phyloP scores from a whole-genome alignment of 2,329 filamentous ascomycete genomes.

The Pseudogymnoascus sp. region DNA sequence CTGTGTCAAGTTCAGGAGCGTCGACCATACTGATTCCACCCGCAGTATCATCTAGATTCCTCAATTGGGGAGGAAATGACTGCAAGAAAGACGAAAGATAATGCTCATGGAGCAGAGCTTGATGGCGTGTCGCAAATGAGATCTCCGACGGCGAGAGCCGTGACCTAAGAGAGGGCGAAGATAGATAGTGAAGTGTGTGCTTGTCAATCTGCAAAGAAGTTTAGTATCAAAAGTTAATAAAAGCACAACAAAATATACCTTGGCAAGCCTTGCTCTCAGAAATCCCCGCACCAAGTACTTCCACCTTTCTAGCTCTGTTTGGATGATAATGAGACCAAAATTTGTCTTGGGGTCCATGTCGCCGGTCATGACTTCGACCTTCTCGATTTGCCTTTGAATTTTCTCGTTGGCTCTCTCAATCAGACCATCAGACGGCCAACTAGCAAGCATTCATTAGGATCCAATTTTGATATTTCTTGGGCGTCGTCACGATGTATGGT shows the following conservation, averaged over 20 bases:
- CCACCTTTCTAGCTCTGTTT: conserved; percentile 91
- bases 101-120: conserved; percentile 74
- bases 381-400: conserved; percentile 61
- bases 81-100: conserved; percentile 79
- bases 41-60: conserved; percentile 81
- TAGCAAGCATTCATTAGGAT: conserved; percentile 22
- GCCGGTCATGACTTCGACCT: conserved; percentile 68
- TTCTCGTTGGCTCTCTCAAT: conserved; percentile 75
- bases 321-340: conserved; percentile 86
- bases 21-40: conserved; percentile 92
- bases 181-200: conserved; percentile 66
- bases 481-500: not conserved
- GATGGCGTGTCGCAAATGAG: conserved; percentile 76
- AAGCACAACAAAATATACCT: conserved; percentile 44
- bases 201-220: conserved; percentile 58
- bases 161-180: conserved; percentile 42
- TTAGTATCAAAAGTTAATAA: not conserved
- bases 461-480: conserved; percentile 10
- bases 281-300: conserved; percentile 85
- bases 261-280: conserved; percentile 75
- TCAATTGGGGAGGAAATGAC: conserved; percentile 69
- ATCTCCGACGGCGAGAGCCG: conserved; percentile 71
- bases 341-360: conserved; percentile 86
- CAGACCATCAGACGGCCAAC: conserved; percentile 61
- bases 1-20: conserved; percentile 69